phyloP scores from a whole-genome alignment of 2,329 filamentous ascomycete species.

The Cordyceps cicadae region DNA sequence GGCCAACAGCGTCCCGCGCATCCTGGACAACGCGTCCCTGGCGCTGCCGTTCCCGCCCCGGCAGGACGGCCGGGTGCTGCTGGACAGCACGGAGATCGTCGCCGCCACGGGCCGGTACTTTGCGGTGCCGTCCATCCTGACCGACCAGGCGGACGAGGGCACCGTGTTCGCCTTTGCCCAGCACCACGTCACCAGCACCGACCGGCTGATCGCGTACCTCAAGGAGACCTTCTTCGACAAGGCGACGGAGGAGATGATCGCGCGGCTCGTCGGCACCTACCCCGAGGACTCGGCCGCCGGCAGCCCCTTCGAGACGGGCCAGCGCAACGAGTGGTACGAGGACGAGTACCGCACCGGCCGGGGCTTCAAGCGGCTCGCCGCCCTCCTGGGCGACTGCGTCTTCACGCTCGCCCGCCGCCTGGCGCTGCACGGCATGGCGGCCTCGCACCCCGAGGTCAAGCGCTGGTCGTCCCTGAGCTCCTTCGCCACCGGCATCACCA shows the following conservation, averaged over 20 bases:
- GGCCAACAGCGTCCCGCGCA: constrained; percentile 59
- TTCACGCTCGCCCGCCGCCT: constrained; percentile 65
- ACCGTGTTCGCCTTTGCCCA: constrained; percentile 67
- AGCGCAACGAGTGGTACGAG: constrained; percentile 53
- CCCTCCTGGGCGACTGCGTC: constrained; percentile 64
- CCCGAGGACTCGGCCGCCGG: constrained; percentile 44
- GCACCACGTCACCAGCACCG: constrained; percentile 54
- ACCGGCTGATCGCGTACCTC: constrained; percentile 55
- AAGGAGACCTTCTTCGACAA: constrained; percentile 49
- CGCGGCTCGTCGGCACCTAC: constrained; percentile 54
- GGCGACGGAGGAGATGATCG: constrained; percentile 43
- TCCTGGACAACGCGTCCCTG: constrained; percentile 60
- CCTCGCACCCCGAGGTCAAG: constrained; percentile 48
- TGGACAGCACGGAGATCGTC: constrained; percentile 54
- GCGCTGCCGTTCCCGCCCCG: constrained; percentile 67
- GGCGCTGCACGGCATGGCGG: constrained; percentile 44
- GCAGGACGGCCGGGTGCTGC: constrained; percentile 57
- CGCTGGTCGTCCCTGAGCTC: constrained; percentile 63
- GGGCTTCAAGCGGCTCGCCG: constrained; percentile 68
- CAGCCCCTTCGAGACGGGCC: constrained; percentile 62
- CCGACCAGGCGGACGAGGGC: constrained; percentile 74
- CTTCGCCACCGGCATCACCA: constrained; percentile 44
- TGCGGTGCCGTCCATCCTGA: constrained; percentile 47
- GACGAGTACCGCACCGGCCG: constrained; percentile 57
- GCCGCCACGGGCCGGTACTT: constrained; percentile 40